These are phyloP conservation scores for Kluyveromyces aestuarii DNA, from an alignment of 805 yeast species.

Conservation along the genomic window DNA sequence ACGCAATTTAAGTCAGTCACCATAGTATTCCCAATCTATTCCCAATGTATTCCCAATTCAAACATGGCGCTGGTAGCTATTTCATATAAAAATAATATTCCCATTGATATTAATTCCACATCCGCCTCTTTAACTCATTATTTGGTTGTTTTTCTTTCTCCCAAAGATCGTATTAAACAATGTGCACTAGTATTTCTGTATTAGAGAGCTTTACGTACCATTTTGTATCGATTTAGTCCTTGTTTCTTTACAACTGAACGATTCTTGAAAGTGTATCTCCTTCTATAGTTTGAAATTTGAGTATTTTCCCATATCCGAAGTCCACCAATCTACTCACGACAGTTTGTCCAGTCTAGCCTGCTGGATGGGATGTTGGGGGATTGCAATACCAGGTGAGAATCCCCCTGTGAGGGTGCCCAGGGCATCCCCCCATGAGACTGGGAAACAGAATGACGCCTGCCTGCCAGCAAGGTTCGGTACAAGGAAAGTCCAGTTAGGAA, in stretches of 20 bases:
- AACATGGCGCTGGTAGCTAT: no score
- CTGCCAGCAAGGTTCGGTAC: no score
- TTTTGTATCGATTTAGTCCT: conserved; percentile 21
- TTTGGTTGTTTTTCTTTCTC: not conserved
- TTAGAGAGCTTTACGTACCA: conserved; percentile 15
- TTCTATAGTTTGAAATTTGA: not conserved
- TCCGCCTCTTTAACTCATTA: not conserved
- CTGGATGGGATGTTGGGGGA: not conserved
- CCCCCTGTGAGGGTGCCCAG: not conserved
- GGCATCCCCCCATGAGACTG: not conserved
- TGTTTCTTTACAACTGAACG: not conserved
- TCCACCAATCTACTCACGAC: not conserved
- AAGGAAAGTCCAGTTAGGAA: no score
- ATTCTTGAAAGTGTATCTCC: not conserved
- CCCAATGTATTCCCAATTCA: no score
- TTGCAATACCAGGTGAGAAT: not conserved
- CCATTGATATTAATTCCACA: not conserved
- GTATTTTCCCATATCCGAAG: not conserved
- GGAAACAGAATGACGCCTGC: not conserved
- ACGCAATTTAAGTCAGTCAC: no score
- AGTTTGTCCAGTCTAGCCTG: not conserved
- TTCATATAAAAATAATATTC: no score
- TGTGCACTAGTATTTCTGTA: not conserved
- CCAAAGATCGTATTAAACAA: no score
- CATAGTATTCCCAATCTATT: no score